phyloP scores from a whole-genome alignment of 2,329 filamentous ascomycete genomes.

The Tolypocladium album region DNA sequence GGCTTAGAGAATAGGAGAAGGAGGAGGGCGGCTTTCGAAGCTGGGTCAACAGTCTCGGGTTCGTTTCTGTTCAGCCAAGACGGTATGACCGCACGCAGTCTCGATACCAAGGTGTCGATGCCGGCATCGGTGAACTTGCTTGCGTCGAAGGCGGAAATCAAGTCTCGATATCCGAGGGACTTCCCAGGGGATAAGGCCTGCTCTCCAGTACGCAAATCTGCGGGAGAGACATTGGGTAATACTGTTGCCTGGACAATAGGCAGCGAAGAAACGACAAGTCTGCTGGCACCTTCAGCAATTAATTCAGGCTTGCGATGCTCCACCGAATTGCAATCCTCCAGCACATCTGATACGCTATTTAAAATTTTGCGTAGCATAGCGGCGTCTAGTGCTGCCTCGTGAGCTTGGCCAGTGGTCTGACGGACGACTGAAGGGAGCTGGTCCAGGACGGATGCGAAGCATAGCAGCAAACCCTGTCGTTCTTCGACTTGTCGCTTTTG shows the following conservation, averaged over 20 bases:
- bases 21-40: conserved; percentile 39
- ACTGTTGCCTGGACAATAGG: conserved; percentile 33
- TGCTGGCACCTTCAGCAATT: conserved; percentile 49
- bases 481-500: conserved; percentile 52
- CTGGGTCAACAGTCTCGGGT: conserved; percentile 34
- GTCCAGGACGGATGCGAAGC: conserved; percentile 48
- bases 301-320: conserved; percentile 52
- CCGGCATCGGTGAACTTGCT: neutral
- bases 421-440: conserved; percentile 16
- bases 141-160: conserved; percentile 11
- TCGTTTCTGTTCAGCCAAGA: conserved; percentile 41
- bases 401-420: conserved; percentile 14
- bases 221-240: conserved; percentile 6
- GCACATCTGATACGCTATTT: conserved; percentile 17
- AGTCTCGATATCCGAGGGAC: conserved; percentile 8
- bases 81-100: conserved; percentile 23
- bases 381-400: conserved; percentile 6
- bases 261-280: conserved; percentile 42
- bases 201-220: conserved; percentile 10
- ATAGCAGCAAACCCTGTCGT: conserved; percentile 55
- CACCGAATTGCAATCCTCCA: conserved; percentile 29
- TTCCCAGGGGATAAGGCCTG: conserved; percentile 12
- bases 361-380: conserved; percentile 18
- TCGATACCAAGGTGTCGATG: conserved; percentile 11
- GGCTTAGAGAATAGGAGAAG: conserved; percentile 33